Conservation (phyloP, 495 filamentous ascomycete genomes). For the Aspergillus incahuasiensis region DNA sequence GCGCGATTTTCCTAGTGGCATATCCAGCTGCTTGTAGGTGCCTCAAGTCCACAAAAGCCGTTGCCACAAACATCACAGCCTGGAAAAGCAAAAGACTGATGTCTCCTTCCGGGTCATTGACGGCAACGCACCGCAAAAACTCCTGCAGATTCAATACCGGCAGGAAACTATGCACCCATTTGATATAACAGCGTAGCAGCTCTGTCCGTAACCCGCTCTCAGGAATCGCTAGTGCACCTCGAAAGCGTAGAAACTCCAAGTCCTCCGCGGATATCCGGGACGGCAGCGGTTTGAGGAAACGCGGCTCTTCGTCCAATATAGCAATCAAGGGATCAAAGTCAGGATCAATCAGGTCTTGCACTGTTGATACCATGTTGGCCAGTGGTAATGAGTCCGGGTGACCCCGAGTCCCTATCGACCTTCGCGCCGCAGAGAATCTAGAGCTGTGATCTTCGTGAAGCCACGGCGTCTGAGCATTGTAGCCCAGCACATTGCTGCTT, state of each 20-base stretch:
- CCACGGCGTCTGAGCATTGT: conserved; percentile 37
- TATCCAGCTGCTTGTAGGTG: conserved; percentile 66
- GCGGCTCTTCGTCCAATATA: conserved; percentile 39
- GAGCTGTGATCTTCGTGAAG: conserved; percentile 20
- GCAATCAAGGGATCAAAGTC: conserved; percentile 43
- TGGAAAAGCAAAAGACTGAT: conserved; percentile 74
- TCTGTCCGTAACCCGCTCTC: conserved; percentile 61
- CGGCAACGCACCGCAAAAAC: conserved; percentile 56
- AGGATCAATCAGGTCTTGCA: conserved; percentile 41
- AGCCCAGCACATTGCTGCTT: conserved; percentile 26
- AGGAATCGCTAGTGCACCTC: conserved; percentile 69
- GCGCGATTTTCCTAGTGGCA: conserved; percentile 61
- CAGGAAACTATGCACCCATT: conserved; percentile 85
- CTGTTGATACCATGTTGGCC: conserved; percentile 40
- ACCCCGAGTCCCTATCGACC: conserved; percentile 27
- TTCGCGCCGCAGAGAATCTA: conserved; percentile 26
- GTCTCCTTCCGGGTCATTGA: conserved; percentile 56
- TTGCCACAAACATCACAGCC: conserved; percentile 75
- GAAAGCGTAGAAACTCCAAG: conserved; percentile 63
- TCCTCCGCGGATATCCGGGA: conserved; percentile 62
- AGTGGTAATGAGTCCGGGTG: conserved; percentile 35
- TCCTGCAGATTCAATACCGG: conserved; percentile 71
- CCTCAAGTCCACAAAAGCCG: conserved; percentile 68
- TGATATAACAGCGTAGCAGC: conserved; percentile 65
- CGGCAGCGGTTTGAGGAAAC: conserved; percentile 48